Conservation (phyloP, 305 asterid genomes). For the Fraxinus velutina region DNA sequence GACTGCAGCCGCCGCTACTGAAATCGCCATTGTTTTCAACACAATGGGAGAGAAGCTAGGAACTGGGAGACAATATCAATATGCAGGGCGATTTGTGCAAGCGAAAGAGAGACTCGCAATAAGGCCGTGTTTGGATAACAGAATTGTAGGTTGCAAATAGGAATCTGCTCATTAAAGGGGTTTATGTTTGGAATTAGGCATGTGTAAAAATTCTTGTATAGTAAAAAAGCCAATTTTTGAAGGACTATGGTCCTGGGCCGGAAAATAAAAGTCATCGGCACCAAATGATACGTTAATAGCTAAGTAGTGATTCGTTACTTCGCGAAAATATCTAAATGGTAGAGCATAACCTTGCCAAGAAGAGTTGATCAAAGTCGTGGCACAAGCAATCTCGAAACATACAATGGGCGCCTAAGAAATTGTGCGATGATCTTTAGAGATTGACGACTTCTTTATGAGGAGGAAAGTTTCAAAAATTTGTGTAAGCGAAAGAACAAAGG, state of each 20-base stretch:
- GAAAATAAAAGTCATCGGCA: neutral
- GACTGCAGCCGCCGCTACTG: conserved; percentile 36
- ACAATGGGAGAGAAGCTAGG: neutral
- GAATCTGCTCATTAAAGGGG: neutral
- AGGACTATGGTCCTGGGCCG: neutral
- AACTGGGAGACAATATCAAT: neutral
- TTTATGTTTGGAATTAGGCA: neutral
- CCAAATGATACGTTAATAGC: neutral
- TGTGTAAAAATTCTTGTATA: neutral
- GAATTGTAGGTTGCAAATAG: neutral
- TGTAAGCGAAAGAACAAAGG: neutral
- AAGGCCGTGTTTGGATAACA: neutral
- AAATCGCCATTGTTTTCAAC: conserved; percentile 51
- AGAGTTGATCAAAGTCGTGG: neutral
- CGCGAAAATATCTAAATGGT: neutral
- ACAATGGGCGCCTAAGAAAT: neutral
- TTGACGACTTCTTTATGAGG: neutral
- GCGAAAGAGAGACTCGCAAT: neutral
- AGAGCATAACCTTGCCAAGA: neutral
- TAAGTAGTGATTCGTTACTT: neutral
- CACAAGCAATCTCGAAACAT: neutral
- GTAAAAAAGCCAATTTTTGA: neutral
- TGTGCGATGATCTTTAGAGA: neutral
- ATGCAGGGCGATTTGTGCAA: neutral
- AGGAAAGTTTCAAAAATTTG: neutral